Evolutionary conservation across 2,329 filamentous ascomycete genomes (phyloP), one percentile per base, ranked within the genome.

Genomic region (Aspergillus phoenicis): DNA sequence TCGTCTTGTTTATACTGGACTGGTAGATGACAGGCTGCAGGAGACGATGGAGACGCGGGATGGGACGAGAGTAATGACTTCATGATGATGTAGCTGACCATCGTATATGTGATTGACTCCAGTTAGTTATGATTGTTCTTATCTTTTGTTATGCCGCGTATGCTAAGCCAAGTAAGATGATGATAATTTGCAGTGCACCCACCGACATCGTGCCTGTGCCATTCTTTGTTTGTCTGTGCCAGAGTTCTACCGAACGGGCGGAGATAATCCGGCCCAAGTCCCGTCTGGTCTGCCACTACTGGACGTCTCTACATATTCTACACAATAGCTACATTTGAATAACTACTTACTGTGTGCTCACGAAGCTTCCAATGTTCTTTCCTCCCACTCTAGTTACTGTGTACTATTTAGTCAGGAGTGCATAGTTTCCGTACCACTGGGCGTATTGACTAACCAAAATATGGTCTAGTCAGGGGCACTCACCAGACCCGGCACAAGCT

Each of bases 391-490:
- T 15, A 17, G 17, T 17, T 17, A 36, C 33, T 36, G 33, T 15
- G 20, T 47, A 28, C 22, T 49, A 49, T 15, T 15, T 15, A n/a
- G 7, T 26, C 26, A 11, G 22, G 28, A 49, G 24, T 28, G 45
- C 15, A 24, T 45, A 24, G 41, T 45, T 45, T 45, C 41, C 41
- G 41, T 45, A 45, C 41, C 20, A 45, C 41, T 24, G 41, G 41
- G 41, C 41, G 20, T 45, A 45, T 5, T 45, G 20, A 45, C 41
- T 24, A 45, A 45, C 17, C 13, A 45, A 5, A 43, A 43, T 10
- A 5, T 43, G 51, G 57, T 20, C 49, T 65, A 65, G 64, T 64
- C 59, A 65, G 64, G 64, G 64, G 64, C 57, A 65, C 51, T 54
- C 39, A 61, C 47, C 36, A 45, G 6, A 13, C 3, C 47, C 15